These are phyloP conservation scores for Kwoniella shivajii DNA, from an alignment of 1,284 basidiomycete genomes.

Conservation along the genomic window DNA sequence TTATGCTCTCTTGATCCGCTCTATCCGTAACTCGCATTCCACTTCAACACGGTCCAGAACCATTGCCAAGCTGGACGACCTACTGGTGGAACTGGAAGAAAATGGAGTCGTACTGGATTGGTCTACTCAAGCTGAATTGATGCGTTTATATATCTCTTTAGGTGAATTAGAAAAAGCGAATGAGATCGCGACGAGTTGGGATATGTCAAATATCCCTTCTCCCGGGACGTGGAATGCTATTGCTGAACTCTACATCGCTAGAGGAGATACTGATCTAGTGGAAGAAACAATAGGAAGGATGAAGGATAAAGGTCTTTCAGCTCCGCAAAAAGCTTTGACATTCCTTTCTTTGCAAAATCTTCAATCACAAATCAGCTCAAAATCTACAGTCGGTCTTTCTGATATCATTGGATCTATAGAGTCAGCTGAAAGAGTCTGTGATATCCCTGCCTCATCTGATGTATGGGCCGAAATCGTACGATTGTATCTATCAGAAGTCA, in stretches of 20 bases:
- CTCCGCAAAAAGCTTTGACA: slow-evolving; percentile 13
- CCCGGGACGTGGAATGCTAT: slow-evolving; percentile 20
- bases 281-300: slow-evolving; percentile 9
- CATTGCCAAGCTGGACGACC: neutral
- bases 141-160: slow-evolving; percentile 15
- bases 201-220: neutral
- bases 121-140: slow-evolving; percentile 19
- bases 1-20: slow-evolving; percentile 10
- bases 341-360: slow-evolving; percentile 18
- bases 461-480: slow-evolving; percentile 26
- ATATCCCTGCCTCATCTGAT: slow-evolving; percentile 1
- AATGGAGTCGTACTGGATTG: slow-evolving; percentile 12
- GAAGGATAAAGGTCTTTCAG: slow-evolving; percentile 9
- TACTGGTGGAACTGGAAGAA: slow-evolving; percentile 3
- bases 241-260: slow-evolving; percentile 21
- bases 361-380: neutral
- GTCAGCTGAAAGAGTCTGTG: slow-evolving; percentile 13
- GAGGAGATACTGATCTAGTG: slow-evolving; percentile 8
- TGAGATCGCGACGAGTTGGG: slow-evolving; percentile 12
- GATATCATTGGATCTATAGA: slow-evolving; percentile 20
- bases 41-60: neutral
- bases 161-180: slow-evolving; percentile 19
- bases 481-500: slow-evolving; percentile 10
- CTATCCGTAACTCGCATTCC: neutral
- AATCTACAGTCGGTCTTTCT: slow-evolving; percentile 1